Base-by-base conservation (phyloP, 2,329 filamentous ascomycete genomes). In the Diplodia corticola region DNA sequence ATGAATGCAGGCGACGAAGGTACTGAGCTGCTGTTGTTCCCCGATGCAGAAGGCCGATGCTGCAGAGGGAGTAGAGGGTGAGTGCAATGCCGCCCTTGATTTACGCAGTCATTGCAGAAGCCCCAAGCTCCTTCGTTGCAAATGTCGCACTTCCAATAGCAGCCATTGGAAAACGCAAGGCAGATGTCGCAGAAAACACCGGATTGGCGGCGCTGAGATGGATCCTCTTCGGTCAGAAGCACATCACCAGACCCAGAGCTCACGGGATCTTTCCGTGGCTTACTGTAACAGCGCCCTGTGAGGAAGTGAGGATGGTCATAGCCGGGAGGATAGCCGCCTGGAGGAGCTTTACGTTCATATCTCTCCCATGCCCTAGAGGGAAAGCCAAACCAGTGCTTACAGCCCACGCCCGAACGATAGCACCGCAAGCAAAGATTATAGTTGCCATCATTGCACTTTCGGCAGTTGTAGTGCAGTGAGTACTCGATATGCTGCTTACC, bases 111-210 rank as follows among this genome's bases (percentile, higher is more conserved):
- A 71, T 93, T 92, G 79, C 94, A 98, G 75, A 92, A 97, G 0
- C 94, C 94, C 93, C 93, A 98, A 73, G 96, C 93, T 5, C 92
- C 94, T 69, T 95, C 88, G 72, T 97, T 97, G 79, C 94, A 98
- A 28, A 84, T 77, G 67, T 90, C 87, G 76, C 94, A 98, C 69
- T 91, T 89, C 94, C 93, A 98, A 78, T 91, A 96, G 77, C 92
- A 95, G 61, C 89, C 86, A 72, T 96, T 93, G 0, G 92, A 85
- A 81, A 88, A 91, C 0, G 85, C 82, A 20, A 85, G 81, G 75
- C 94, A 97, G 55, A 85, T 85, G 44, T 90, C 87, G 75, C 94
- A 98, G 76, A 97, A 97, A 5, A 91, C 88, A 22, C 94, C 94
- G 63, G 86, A 88, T 76, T 95, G 88, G 0, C 95, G 79, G 26